Conservation (phyloP, 805 yeast species). For the Brettanomyces bruxellensis region DNA sequence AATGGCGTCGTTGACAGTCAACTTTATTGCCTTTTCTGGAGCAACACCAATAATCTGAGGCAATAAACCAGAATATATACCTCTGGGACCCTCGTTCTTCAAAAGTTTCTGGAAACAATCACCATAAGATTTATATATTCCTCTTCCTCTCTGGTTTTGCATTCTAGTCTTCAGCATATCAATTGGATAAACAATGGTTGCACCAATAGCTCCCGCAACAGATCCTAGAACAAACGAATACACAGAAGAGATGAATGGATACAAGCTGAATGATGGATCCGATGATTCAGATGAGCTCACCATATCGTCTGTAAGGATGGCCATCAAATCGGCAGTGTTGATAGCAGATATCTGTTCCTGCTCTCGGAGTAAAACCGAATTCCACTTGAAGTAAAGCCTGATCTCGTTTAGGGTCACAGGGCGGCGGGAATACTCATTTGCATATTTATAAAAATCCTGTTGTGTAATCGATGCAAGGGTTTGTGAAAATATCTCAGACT, state of each 20-base stretch:
- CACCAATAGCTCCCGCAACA: constrained; percentile 95
- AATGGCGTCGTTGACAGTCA: constrained; percentile 86
- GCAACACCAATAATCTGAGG: constrained; percentile 97
- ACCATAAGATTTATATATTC: constrained; percentile 66
- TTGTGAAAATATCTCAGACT: constrained; percentile 19
- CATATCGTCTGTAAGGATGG: constrained; percentile 44
- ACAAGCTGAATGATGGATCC: constrained; percentile 33
- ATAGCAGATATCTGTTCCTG: constrained; percentile 18
- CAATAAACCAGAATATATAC: constrained; percentile 85
- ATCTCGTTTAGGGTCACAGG: constrained; percentile 21
- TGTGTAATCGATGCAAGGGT: constrained; percentile 2
- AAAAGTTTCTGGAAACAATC: constrained; percentile 82
- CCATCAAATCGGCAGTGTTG: constrained; percentile 23
- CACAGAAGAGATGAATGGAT: constrained; percentile 73
- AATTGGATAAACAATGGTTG: constrained; percentile 95
- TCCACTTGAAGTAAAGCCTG: constrained; percentile 28
- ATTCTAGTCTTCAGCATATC: constrained; percentile 93
- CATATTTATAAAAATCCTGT: constrained; percentile 18
- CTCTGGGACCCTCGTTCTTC: constrained; percentile 68
- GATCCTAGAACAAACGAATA: constrained; percentile 89
- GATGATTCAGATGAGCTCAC: constrained; percentile 38
- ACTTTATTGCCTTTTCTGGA: constrained; percentile 95
- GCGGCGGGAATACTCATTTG: constrained; percentile 8
- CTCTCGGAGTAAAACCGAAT: constrained; percentile 19
- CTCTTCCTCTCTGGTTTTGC: constrained; percentile 83